Evolutionary conservation across 352 stramenopile genomes (phyloP), one percentile per base, ranked within the genome.

Genomic region (Globisporangium lucens): DNA sequence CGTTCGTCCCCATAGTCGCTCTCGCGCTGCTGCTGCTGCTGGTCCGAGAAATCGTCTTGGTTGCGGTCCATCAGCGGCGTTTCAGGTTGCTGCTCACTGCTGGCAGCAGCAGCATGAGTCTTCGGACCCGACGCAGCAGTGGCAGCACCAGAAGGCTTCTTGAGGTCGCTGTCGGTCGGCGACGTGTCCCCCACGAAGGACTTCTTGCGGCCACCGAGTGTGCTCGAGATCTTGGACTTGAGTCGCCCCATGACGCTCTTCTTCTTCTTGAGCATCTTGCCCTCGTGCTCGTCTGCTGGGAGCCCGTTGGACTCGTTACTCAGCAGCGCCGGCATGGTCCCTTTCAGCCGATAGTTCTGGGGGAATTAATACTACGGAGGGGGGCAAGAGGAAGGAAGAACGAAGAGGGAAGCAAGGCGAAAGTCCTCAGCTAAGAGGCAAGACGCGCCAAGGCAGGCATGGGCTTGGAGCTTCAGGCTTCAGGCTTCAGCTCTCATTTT

Each of bases 161-260:
- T 36, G 35, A 85, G 36, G 67, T 87, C 70, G 24, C 78, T 69
- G 33, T 80, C 69, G 8, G 73, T 75, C 17, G 75, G 75, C 12
- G 76, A 79, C 17, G 67, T 61, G 20, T 68, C 63, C 5, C 46
- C 56, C 9, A 61, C 22, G 13, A 60, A 64, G 8, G 71, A 78
- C 38, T 86, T 83, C 59, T 79, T 78, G 56, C 71, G 75, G 12
- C 80, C 73, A 30, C 80, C 72, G 30, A 92, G 67, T 35, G 82
- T 90, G 17, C 56, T 77, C 2, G 72, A 72, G 43, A 93, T 71
- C 29, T 80, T 89, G 53, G 79, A 91, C 70, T 89, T 91, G 75
- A 93, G 79, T n/a, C 73, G 70, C 13, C 80, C 79, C 70, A 93
- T 82, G 29, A 91, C 65, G 24, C 82, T 75, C 64, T 88, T 87